phyloP scores from a whole-genome alignment of 192 early-diverging fungal genomes.

The Spizellomyces sp. region DNA sequence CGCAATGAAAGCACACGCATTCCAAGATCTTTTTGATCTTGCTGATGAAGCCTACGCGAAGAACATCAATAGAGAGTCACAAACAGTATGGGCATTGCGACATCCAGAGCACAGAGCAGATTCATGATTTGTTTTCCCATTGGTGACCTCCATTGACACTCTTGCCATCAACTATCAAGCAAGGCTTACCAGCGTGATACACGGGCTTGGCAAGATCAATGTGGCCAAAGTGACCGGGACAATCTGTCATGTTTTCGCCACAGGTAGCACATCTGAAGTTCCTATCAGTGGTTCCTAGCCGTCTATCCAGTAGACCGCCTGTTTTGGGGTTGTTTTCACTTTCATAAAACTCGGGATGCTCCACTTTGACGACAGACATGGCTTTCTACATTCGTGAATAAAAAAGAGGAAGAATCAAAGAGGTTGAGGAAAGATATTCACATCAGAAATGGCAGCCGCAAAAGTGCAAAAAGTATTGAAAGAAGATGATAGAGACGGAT shows the following conservation, averaged over 20 bases:
- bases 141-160: not conserved
- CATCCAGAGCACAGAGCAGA: constrained; percentile 4
- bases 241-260: constrained; percentile 90
- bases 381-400: constrained; percentile 68
- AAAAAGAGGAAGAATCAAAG: not conserved
- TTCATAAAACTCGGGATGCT: constrained; percentile 85
- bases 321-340: constrained; percentile 80
- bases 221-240: constrained; percentile 98
- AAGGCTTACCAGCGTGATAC: constrained; percentile 73
- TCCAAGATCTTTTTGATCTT: constrained; percentile 97
- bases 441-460: not conserved
- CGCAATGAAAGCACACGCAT: constrained; percentile 93
- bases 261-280: constrained; percentile 98
- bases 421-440: not conserved
- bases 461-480: not conserved
- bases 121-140: no score
- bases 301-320: constrained; percentile 87
- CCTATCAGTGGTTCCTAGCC: constrained; percentile 96
- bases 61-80: not conserved
- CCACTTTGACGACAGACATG: constrained; percentile 96
- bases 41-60: constrained; percentile 74
- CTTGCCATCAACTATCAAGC: constrained; percentile 31
- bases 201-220: constrained; percentile 96
- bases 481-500: not conserved
- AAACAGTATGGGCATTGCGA: constrained; percentile 11